Percentiles rank a stretch among this genome's conserved stretches.
Conservation (phyloP, 495 filamentous ascomycete genomes). For the Talaromyces stipitatus region DNA sequence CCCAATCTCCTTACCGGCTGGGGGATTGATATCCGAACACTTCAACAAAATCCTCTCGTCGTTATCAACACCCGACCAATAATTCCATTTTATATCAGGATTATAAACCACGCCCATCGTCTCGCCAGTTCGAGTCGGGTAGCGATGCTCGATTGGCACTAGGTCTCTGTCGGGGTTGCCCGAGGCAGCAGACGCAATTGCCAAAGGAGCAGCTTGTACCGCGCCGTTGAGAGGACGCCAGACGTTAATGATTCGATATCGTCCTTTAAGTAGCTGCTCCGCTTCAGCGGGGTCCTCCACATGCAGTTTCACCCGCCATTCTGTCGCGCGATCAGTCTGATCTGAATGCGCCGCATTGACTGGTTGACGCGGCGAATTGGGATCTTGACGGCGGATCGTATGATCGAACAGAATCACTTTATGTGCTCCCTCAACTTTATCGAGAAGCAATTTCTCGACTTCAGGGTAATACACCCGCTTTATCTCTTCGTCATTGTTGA, state of each 20-base stretch:
- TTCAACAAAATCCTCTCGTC: constrained; percentile 72
- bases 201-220: constrained; percentile 62
- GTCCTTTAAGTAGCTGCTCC: constrained; percentile 44
- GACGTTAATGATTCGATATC: constrained; percentile 81
- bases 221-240: constrained; percentile 76
- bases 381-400: constrained; percentile 62
- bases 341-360: constrained; percentile 76
- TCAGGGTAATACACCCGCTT: constrained; percentile 73
- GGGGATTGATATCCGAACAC: constrained; percentile 67
- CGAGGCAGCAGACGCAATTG: constrained; percentile 55
- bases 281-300: constrained; percentile 48
- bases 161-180: constrained; percentile 54
- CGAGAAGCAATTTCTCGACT: constrained; percentile 57
- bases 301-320: constrained; percentile 58
- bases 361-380: constrained; percentile 48
- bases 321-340: constrained; percentile 61
- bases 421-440: constrained; percentile 51
- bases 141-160: constrained; percentile 66
- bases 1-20: constrained; percentile 51
- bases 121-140: constrained; percentile 63
- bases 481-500: constrained; percentile 57
- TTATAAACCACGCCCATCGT: constrained; percentile 65
- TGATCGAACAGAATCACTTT: constrained; percentile 80
- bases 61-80: constrained; percentile 69
- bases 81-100: constrained; percentile 60